A percentile compares a stretch with the other conserved stretches of the same genome.
phyloP scores from a whole-genome alignment of 2,329 filamentous ascomycete genomes.

The Alternaria conjuncta region DNA sequence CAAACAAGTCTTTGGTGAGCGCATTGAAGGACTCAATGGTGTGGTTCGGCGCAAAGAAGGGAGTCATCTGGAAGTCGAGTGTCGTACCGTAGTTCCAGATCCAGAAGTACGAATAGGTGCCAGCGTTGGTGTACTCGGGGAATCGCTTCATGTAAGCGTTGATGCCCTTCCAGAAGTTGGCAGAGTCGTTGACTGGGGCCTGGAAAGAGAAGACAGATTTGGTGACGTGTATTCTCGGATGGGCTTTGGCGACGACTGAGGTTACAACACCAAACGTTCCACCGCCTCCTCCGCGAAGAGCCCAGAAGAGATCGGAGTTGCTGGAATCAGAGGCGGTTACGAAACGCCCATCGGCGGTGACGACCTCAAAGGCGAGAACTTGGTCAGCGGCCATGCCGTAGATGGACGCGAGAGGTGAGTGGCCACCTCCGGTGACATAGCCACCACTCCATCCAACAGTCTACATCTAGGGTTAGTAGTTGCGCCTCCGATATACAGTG shows the following conservation, averaged over 20 bases:
- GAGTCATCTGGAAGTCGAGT: constrained; percentile 23
- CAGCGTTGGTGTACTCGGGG: constrained; percentile 19
- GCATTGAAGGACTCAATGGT: constrained; percentile 18
- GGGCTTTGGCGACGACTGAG: constrained; percentile 22
- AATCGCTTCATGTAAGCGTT: constrained; percentile 19
- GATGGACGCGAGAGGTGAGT: constrained; percentile 19
- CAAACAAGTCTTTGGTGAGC: constrained; percentile 18
- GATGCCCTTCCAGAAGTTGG: constrained; percentile 29
- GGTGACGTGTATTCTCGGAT: constrained; percentile 27
- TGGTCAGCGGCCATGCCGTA: constrained; percentile 37
- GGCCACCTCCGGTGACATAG: constrained; percentile 28
- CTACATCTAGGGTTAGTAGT: constrained; percentile 9
- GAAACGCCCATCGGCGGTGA: constrained; percentile 30
- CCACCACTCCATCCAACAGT: constrained; percentile 34
- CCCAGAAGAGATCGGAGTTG: constrained; percentile 25
- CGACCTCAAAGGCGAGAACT: constrained; percentile 31
- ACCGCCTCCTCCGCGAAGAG: constrained; percentile 26
- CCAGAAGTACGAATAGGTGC: constrained; percentile 28
- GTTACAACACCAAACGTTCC: constrained; percentile 28
- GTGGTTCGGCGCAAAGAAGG: constrained; percentile 22
- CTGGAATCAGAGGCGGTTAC: constrained; percentile 25
- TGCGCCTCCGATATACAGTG: too few species aligned
- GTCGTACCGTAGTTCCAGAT: constrained; percentile 15
- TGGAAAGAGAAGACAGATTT: constrained; percentile 35
- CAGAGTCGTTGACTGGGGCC: constrained; percentile 17